These are phyloP conservation scores for Pogostemon cablin DNA, from an alignment of 257 asterid species.

Conservation along the genomic window DNA sequence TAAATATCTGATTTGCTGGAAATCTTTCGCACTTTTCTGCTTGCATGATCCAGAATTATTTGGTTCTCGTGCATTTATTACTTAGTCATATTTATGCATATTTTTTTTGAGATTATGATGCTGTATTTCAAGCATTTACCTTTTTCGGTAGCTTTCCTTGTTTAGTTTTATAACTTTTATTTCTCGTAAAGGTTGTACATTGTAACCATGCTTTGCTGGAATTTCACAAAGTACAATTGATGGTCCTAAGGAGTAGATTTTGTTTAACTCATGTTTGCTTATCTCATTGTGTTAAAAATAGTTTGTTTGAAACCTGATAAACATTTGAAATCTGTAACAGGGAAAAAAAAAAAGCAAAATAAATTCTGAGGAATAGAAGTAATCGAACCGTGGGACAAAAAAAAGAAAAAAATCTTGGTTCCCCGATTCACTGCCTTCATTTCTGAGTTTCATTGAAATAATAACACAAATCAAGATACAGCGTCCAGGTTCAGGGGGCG, in stretches of 20 bases:
- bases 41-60: slow-evolving; percentile 14
- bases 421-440: slow-evolving; percentile 9
- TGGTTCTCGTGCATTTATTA: not conserved
- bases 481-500: slow-evolving; percentile 90
- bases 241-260: slow-evolving; percentile 14
- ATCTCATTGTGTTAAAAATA: not conserved
- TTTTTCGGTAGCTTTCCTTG: not conserved
- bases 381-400: slow-evolving; percentile 23
- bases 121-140: slow-evolving; percentile 5
- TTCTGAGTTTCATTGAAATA: slow-evolving; percentile 24
- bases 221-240: not conserved
- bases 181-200: slow-evolving; percentile 14
- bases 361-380: slow-evolving; percentile 17
- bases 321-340: slow-evolving; percentile 26
- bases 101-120: not conserved
- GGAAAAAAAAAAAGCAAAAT: slow-evolving; percentile 25
- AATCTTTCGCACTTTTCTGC: slow-evolving; percentile 6
- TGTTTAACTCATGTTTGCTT: slow-evolving; percentile 10
- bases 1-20: slow-evolving; percentile 14
- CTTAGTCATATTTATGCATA: slow-evolving; percentile 9
- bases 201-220: slow-evolving; percentile 13
- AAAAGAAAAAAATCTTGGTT: slow-evolving; percentile 9
- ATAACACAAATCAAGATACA: slow-evolving; percentile 51
- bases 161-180: slow-evolving; percentile 16
- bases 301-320: slow-evolving; percentile 24